These are phyloP conservation scores for Ophiocordyceps camponoti-leonardi DNA, from an alignment of 2,329 filamentous ascomycete species.

Conservation along the genomic window DNA sequence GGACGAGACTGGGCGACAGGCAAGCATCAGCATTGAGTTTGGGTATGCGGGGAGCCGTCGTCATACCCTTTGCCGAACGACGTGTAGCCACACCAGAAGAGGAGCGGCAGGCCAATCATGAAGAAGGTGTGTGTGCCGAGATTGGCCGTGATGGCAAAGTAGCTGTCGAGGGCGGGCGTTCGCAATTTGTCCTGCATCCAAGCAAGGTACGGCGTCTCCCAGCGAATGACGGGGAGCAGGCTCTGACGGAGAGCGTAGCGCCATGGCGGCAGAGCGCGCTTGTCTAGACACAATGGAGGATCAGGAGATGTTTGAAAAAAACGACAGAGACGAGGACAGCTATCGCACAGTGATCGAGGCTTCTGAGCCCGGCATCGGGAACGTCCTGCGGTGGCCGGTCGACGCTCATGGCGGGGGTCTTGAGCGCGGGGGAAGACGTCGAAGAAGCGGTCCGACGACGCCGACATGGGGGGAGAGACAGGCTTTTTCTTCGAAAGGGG, in stretches of 20 bases:
- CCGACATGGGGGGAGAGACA: slow-evolving; percentile 6
- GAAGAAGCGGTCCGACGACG: slow-evolving; percentile 1
- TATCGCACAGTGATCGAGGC: slow-evolving; percentile 56
- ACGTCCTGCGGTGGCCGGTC: slow-evolving; percentile 11
- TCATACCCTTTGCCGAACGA: slow-evolving; percentile 73
- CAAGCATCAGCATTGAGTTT: background rate
- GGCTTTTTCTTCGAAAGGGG: background rate
- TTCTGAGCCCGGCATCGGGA: slow-evolving; percentile 60
- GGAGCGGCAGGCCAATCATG: slow-evolving; percentile 84
- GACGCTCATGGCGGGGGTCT: slow-evolving; percentile 12
- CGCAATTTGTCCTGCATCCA: slow-evolving; percentile 67
- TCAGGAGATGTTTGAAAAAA: background rate
- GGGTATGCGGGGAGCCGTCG: background rate
- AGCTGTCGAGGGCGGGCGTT: slow-evolving; percentile 75
- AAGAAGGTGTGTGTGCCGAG: slow-evolving; percentile 97
- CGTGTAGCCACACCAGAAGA: slow-evolving; percentile 91
- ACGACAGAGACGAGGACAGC: slow-evolving; percentile 3
- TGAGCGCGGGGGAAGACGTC: slow-evolving; percentile 2
- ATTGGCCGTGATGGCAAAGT: slow-evolving; percentile 94
- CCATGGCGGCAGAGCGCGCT: slow-evolving; percentile 70
- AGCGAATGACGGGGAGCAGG: slow-evolving; percentile 73
- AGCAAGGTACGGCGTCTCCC: slow-evolving; percentile 90
- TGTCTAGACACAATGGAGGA: slow-evolving; percentile 39
- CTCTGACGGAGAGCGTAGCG: slow-evolving; percentile 69
- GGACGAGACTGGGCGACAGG: slow-evolving; percentile 43